These are phyloP conservation scores for Coffea eugenioides DNA, from an alignment of 257 asterid genomes.

Conservation along the genomic window DNA sequence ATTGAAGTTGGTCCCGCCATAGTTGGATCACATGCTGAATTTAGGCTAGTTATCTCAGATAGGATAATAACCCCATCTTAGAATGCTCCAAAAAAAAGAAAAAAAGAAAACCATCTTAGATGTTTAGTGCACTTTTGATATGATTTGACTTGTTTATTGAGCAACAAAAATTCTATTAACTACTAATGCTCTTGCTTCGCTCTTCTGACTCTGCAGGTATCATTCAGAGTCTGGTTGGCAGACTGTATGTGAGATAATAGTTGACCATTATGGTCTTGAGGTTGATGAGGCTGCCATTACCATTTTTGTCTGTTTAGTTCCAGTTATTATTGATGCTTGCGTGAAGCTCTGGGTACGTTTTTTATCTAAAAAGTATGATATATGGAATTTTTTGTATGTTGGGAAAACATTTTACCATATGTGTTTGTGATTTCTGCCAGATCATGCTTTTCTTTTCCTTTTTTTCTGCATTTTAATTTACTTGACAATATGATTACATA, in stretches of 20 bases:
- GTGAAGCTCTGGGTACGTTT: conserved; percentile 92
- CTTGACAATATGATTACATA: not conserved
- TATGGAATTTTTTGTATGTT: not conserved
- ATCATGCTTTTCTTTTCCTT: not conserved
- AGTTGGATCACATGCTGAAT: not conserved
- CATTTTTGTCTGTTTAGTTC: conserved; percentile 68
- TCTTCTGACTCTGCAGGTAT: conserved; percentile 52
- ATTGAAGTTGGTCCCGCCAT: not conserved
- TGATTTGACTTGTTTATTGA: not conserved
- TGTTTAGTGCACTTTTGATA: not conserved
- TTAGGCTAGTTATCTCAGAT: not conserved
- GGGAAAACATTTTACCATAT: not conserved
- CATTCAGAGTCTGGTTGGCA: conserved; percentile 96
- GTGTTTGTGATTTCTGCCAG: not conserved
- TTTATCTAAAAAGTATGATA: not conserved
- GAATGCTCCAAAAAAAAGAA: not conserved
- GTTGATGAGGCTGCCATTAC: conserved; percentile 69
- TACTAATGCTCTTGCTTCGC: not conserved
- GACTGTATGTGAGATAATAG: conserved; percentile 69
- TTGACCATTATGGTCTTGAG: conserved; percentile 83
- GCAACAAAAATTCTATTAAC: not conserved
- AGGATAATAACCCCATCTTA: not conserved
- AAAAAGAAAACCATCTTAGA: not conserved
- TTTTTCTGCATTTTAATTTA: not conserved
- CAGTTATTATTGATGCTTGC: conserved; percentile 80